Base-by-base conservation (phyloP, 352 stramenopile species). In the Pythium guiyangense region DNA sequence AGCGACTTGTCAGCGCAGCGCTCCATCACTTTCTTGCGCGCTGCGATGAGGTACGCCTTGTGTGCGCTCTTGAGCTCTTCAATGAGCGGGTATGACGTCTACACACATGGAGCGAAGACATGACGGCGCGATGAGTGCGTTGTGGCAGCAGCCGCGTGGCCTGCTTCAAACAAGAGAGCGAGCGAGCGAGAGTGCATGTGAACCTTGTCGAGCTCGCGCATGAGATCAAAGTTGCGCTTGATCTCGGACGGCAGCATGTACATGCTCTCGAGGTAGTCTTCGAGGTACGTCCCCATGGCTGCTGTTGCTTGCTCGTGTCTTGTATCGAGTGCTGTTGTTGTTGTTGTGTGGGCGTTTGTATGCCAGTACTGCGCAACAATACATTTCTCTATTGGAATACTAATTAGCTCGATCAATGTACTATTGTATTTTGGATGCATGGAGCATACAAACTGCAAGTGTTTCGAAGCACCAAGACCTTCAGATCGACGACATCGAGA, bases 141-240 rank as follows among this genome's bases (percentile, higher is more conserved):
- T 58, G 50, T 37, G 15, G 3, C 9, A 27, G 48, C n/a, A 10
- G 34, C 14, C 2, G 9, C 47, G 47, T 14, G 10, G 22, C 22
- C 22, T 22, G 22, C 22, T 22, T 22, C 22, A 22, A 29, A 29
- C 11, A 1, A 27, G 3, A 12, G 26, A 26, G 18, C 6, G 9
- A 63, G 48, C 35, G 42, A 45, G 31, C 2, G n/a, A 39, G 8
- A 18, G 22, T 9, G 56, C 12, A 18, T 8, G 48, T 52, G 44
- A 42, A 91, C 84, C 79, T 92, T 90, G 69, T 94, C 84, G 12
- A 94, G 68, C 67, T 94, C 84, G 20, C 84, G 80, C 80, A 94
- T 92, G 53, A 94, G 80, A 49, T 94, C 84, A 56, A 94, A 94
- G 73, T 94, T 94, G 62, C 84, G 82, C 71, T 94, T 94, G 66